A percentile compares a stretch with the other conserved stretches of the same genome.
Conservation (phyloP, 176 grass and related monocot species). For the Phoenix roebelenii region DNA sequence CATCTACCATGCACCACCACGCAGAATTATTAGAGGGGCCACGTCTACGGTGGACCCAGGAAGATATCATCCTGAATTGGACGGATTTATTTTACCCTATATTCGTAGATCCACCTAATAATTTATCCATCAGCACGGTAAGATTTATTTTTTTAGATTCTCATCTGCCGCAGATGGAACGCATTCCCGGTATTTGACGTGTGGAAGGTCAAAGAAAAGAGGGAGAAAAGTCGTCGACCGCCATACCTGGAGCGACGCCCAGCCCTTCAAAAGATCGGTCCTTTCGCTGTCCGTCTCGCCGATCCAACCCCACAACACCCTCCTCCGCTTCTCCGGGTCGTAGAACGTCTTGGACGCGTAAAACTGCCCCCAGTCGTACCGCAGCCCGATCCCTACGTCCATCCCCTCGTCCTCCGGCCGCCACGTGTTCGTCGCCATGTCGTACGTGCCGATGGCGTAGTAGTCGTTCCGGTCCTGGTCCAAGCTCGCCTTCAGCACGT, state of each 20-base stretch:
- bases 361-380: constrained; percentile 92
- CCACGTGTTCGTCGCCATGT: constrained; percentile 37
- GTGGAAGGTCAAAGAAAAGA: too few relatives aligned
- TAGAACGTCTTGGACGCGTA: constrained; percentile 95
- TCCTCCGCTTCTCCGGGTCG: constrained; percentile 47
- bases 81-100: too few relatives aligned
- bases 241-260: constrained; percentile 75
- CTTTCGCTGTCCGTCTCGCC: constrained; percentile 71
- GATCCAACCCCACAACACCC: constrained; percentile 79
- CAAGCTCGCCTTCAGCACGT: constrained; percentile 87
- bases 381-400: constrained; percentile 65
- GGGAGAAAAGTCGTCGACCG: too few relatives aligned
- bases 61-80: too few relatives aligned
- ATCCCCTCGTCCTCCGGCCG: constrained; percentile 27
- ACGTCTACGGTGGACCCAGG: too few relatives aligned
- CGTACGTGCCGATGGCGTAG: constrained; percentile 53
- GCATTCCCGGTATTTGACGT: too few relatives aligned
- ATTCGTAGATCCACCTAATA: too few relatives aligned
- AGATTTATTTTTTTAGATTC: too few relatives aligned
- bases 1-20: too few relatives aligned
- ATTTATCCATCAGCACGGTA: too few relatives aligned
- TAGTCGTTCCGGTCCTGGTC: constrained; percentile 86
- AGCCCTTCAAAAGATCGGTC: constrained; percentile 71
- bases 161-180: too few relatives aligned
- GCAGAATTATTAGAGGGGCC: too few relatives aligned